Percentiles rank a stretch among this genome's conserved stretches.
These are phyloP conservation scores for Arthrobotrys sinensis DNA, from an alignment of 2,329 filamentous ascomycete genomes.

Conservation along the genomic window DNA sequence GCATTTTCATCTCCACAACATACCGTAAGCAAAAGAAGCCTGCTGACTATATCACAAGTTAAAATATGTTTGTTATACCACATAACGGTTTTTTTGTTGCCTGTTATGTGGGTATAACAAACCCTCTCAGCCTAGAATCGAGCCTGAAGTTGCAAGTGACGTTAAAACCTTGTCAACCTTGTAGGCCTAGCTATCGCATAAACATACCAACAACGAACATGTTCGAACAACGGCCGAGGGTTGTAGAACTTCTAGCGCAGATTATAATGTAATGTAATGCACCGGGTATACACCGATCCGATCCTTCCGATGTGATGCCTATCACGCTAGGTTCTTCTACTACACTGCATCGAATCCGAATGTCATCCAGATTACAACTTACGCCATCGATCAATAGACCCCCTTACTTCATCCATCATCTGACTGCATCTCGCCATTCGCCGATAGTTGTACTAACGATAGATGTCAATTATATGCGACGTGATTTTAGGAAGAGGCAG, in stretches of 20 bases:
- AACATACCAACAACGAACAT: conserved; percentile 28
- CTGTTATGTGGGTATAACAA: conserved; percentile 24
- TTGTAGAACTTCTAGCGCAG: conserved; percentile 30
- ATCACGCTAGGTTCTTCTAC: conserved; percentile 16
- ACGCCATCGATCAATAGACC: conserved; percentile 18
- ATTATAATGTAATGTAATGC: conserved; percentile 30
- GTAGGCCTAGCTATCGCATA: conserved; percentile 9
- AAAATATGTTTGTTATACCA: conserved; percentile 23
- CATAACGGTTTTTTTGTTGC: conserved; percentile 17
- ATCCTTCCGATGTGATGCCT: conserved; percentile 22
- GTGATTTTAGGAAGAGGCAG: conserved; percentile 26
- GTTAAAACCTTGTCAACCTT: conserved; percentile 2
- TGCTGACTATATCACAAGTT: conserved; percentile 32
- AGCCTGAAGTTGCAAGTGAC: conserved; percentile 16
- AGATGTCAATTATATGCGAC: conserved; percentile 28
- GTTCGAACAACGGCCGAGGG: not conserved
- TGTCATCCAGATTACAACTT: conserved; percentile 26
- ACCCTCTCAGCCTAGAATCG: conserved; percentile 19
- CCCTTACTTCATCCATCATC: conserved; percentile 13
- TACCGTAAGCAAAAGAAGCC: conserved; percentile 1
- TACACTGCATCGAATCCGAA: not conserved
- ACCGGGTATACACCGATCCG: conserved; percentile 27
- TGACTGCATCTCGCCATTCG: conserved; percentile 23
- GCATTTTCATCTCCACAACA: conserved; percentile 9
- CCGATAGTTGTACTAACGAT: conserved; percentile 18